Conservation (phyloP, 2,329 filamentous ascomycete genomes). For the Paecilomyces dactylethromorphus region DNA sequence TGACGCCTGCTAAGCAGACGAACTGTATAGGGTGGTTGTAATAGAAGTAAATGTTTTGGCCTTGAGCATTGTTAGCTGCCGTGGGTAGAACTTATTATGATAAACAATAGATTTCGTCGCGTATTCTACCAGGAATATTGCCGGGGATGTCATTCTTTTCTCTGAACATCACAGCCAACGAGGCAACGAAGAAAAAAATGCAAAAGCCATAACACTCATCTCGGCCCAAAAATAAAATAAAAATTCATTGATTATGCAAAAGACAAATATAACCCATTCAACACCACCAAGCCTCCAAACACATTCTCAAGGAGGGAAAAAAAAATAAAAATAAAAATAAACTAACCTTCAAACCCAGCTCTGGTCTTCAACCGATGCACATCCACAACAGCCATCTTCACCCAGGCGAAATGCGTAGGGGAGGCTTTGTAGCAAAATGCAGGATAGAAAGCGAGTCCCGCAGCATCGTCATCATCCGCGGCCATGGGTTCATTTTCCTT, state of each 20-base stretch:
- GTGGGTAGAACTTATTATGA: neutral
- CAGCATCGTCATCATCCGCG: conserved; percentile 6
- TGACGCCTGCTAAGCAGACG: conserved; percentile 63
- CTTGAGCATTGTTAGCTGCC: conserved; percentile 22
- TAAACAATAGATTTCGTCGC: neutral
- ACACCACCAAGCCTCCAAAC: too few relatives aligned
- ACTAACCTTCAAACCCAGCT: conserved; percentile 46
- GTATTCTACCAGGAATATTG: too few relatives aligned
- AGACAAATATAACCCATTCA: neutral
- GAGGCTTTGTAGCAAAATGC: conserved; percentile 55
- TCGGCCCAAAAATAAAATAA: neutral
- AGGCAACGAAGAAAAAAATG: too few relatives aligned
- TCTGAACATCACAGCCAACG: neutral
- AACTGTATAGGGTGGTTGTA: conserved; percentile 71
- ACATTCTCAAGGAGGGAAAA: too few relatives aligned
- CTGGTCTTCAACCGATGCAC: conserved; percentile 46
- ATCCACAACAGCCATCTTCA: conserved; percentile 52
- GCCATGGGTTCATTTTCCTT: conserved; percentile 1
- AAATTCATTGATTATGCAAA: too few relatives aligned
- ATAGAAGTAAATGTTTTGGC: conserved; percentile 57
- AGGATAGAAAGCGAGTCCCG: conserved; percentile 44
- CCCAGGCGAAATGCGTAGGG: conserved; percentile 58
- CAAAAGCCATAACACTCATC: too few relatives aligned
- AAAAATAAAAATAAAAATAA: neutral
- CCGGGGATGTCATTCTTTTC: too few relatives aligned